Percentiles rank a stretch among this genome's conserved stretches.
Evolutionary conservation across 176 grass and related monocot genomes (phyloP).

Genomic region (Themeda triandra): DNA sequence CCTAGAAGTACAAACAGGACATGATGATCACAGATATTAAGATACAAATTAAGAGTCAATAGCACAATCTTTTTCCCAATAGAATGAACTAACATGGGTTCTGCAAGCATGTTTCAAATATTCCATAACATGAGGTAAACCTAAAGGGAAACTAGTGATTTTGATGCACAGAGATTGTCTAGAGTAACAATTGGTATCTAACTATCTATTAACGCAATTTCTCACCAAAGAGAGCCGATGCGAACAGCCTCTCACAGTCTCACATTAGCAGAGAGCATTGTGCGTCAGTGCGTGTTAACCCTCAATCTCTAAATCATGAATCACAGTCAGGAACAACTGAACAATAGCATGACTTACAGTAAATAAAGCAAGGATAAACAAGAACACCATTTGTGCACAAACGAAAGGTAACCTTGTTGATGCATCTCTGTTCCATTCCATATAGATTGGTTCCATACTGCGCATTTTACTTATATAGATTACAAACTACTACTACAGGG

Average conservation of each 20-base stretch:
- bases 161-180: not conserved
- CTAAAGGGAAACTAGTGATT: not conserved
- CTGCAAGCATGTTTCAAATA: not conserved
- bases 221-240: not conserved
- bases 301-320: not conserved
- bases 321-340: not conserved
- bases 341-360: not conserved
- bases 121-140: not conserved
- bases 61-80: not conserved
- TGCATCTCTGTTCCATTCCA: conserved; percentile 28
- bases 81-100: not conserved
- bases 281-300: not conserved
- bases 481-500: conserved; percentile 2
- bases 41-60: not conserved
- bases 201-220: not conserved
- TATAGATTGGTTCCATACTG: not conserved
- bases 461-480: conserved; percentile 30
- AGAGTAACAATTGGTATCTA: not conserved
- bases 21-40: not conserved
- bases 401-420: conserved; percentile 20
- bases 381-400: not conserved
- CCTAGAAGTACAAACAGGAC: not conserved
- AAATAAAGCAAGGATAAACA: not conserved
- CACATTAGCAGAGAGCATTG: not conserved
- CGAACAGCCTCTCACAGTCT: not conserved